These are phyloP conservation scores for Dysphania ambrosioides DNA, from an alignment of 148 eudicot genomes.

Conservation along the genomic window DNA sequence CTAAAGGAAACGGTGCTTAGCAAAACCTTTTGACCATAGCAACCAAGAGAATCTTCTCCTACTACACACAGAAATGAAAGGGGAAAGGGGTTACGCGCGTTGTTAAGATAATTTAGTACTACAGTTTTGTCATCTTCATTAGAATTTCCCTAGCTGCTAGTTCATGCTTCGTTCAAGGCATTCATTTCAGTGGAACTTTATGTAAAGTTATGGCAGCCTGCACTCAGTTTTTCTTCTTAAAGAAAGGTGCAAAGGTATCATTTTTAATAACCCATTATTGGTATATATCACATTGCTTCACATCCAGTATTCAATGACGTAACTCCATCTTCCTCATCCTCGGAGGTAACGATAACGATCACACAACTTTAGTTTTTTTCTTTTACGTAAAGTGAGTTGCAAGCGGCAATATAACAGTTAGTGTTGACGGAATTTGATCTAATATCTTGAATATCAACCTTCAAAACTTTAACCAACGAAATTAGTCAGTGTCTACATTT, in stretches of 20 bases:
- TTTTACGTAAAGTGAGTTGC: too few relatives aligned
- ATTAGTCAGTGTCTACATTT: too few relatives aligned
- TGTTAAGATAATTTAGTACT: slow-evolving; percentile 8
- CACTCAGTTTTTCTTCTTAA: slow-evolving; percentile 24
- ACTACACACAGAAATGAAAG: slow-evolving; percentile 9
- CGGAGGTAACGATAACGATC: too few relatives aligned
- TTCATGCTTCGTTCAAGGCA: slow-evolving; percentile 22
- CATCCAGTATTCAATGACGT: slow-evolving; percentile 26
- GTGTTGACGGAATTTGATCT: too few relatives aligned
- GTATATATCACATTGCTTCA: slow-evolving; percentile 32
- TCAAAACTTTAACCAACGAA: too few relatives aligned
- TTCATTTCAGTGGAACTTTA: slow-evolving; percentile 31
- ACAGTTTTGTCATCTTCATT: slow-evolving; percentile 25
- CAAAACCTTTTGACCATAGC: slow-evolving; percentile 31
- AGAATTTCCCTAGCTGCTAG: slow-evolving; percentile 24
- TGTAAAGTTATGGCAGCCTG: slow-evolving; percentile 28
- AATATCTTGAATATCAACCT: too few relatives aligned
- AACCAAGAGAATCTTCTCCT: slow-evolving; percentile 31
- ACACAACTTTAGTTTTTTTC: background rate
- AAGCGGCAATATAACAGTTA: too few relatives aligned
- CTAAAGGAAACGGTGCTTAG: slow-evolving; percentile 16
- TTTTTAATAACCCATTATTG: slow-evolving; percentile 24
- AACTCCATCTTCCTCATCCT: slow-evolving; percentile 15
- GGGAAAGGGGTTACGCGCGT: background rate
- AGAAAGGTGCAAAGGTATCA: slow-evolving; percentile 8